Percentiles rank a stretch among this genome's conserved stretches.
These are phyloP conservation scores for Corniculantispora saksenae DNA, from an alignment of 2,329 filamentous ascomycete species.

Conservation along the genomic window DNA sequence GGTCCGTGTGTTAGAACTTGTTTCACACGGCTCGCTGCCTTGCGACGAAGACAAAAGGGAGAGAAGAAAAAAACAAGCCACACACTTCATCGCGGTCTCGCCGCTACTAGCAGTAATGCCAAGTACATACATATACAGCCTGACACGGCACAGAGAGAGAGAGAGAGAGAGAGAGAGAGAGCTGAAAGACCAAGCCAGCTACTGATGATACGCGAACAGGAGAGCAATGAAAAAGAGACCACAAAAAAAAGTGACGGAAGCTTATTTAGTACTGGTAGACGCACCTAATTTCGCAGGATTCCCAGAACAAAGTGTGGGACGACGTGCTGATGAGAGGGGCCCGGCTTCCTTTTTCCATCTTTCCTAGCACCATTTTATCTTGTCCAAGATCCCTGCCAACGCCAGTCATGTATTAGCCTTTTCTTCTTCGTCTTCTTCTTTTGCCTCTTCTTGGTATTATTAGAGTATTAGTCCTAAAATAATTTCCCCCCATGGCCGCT, in stretches of 20 bases:
- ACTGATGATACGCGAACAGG: too few relatives aligned
- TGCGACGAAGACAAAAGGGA: background rate
- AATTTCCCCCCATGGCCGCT: background rate
- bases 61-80: background rate
- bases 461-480: conserved; percentile 1
- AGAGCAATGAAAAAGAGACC: background rate
- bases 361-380: background rate
- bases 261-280: too few relatives aligned
- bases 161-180: too few relatives aligned
- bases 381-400: too few relatives aligned
- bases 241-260: background rate
- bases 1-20: conserved; percentile 4
- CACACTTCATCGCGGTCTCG: background rate
- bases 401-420: too few relatives aligned
- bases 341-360: conserved; percentile 12
- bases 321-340: background rate
- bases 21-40: conserved; percentile 13
- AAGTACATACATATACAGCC: too few relatives aligned
- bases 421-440: too few relatives aligned
- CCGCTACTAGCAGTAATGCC: conserved; percentile 10
- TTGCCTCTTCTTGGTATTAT: too few relatives aligned
- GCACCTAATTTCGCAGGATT: conserved; percentile 13
- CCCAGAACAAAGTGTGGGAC: background rate
- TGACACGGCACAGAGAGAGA: too few relatives aligned
- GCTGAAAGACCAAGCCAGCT: too few relatives aligned